Evolutionary conservation across 768 basidiomycete species (phyloP).

Genomic region (Termitomyces sp.): DNA sequence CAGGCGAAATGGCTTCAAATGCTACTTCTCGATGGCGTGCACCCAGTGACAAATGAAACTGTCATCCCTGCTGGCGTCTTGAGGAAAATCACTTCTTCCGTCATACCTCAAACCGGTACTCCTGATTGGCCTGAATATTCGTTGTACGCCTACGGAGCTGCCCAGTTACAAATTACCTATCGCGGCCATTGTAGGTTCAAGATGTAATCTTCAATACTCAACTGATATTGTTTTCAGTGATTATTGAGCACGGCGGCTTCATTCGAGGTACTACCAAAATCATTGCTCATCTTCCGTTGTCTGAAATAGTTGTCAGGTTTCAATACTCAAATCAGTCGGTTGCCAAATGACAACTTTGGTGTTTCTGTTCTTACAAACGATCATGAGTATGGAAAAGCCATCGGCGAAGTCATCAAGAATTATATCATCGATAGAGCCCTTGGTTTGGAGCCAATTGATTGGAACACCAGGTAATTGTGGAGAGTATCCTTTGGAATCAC

Average conservation of each 20-base stretch:
- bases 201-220: not conserved
- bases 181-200: conserved; percentile 21
- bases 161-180: conserved; percentile 19
- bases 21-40: conserved; percentile 14
- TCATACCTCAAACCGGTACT: too few species aligned
- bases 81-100: not conserved
- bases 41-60: conserved; percentile 3
- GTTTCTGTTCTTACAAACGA: conserved; percentile 14
- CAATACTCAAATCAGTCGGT: conserved; percentile 1
- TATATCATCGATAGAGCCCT: conserved; percentile 17
- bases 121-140: conserved; percentile 16
- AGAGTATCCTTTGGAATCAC: not conserved
- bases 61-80: conserved; percentile 5
- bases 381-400: conserved; percentile 3
- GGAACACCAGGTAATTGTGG: conserved; percentile 8
- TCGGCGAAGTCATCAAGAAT: conserved; percentile 1
- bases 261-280: conserved; percentile 21
- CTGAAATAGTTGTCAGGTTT: too few species aligned
- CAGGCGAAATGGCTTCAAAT: conserved; percentile 20
- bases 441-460: conserved; percentile 18
- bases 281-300: too few species aligned
- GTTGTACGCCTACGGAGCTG: conserved; percentile 25
- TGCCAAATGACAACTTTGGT: conserved; percentile 9
- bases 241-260: conserved; percentile 19
- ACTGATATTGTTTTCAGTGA: not conserved